Conservation (phyloP, 768 basidiomycete species). For the Serendipita sp. region DNA sequence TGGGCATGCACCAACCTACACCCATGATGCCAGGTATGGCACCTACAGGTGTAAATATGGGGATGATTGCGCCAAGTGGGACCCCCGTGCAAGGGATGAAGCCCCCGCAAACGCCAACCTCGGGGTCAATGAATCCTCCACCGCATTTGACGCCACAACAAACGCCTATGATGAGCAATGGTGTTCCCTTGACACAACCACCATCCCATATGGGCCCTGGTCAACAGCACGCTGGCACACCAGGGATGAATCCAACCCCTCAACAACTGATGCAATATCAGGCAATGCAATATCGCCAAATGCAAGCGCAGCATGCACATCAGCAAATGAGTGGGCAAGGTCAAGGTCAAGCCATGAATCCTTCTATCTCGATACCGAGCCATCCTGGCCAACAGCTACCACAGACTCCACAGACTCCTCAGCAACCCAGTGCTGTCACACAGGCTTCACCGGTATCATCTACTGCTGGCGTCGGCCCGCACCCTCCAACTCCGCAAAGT, state of each 20-base stretch:
- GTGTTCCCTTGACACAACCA: too few relatives aligned
- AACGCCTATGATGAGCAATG: too few relatives aligned
- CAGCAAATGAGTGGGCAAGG: not conserved
- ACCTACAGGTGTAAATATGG: not conserved
- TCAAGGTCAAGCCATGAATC: not conserved
- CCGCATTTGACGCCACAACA: too few relatives aligned
- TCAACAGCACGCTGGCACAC: not conserved
- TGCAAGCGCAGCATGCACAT: conserved; percentile 8
- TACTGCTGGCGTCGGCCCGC: conserved; percentile 6
- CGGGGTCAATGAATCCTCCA: too few relatives aligned
- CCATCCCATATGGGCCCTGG: too few relatives aligned
- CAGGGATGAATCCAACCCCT: conserved; percentile 12
- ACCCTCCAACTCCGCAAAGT: conserved; percentile 14
- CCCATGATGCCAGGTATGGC: not conserved
- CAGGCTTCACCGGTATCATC: not conserved
- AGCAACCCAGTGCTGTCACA: not conserved
- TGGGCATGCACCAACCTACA: not conserved
- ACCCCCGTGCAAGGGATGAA: conserved; percentile 11
- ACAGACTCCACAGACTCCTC: not conserved
- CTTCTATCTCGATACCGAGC: not conserved
- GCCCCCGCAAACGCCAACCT: conserved; percentile 13
- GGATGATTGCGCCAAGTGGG: not conserved
- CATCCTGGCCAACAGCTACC: not conserved
- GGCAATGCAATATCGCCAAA: conserved; percentile 15
- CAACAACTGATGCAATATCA: conserved; percentile 18